Percentiles rank a stretch among this genome's conserved stretches.
Evolutionary conservation across 768 basidiomycete species (phyloP).

Genomic region (Tricholoma sp.): DNA sequence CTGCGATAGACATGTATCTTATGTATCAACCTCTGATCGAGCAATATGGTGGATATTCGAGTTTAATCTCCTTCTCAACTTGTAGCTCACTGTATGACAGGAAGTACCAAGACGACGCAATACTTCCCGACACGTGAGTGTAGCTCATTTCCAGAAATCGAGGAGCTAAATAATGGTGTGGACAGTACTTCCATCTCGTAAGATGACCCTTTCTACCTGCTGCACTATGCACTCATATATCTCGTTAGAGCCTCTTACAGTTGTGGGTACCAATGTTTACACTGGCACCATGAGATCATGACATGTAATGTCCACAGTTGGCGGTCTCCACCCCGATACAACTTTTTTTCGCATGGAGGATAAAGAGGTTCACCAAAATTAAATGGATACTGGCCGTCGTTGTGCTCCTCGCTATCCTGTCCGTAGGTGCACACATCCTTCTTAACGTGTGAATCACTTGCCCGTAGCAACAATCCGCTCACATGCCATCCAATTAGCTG

Average conservation of each 20-base stretch:
- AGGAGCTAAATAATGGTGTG: not conserved
- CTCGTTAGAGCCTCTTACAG: slow-evolving; percentile 13
- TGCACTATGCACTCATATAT: not conserved
- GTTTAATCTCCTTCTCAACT: not conserved
- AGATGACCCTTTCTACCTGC: not conserved
- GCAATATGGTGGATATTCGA: slow-evolving; percentile 11
- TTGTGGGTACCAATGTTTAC: slow-evolving; percentile 2
- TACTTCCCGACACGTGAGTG: slow-evolving; percentile 9
- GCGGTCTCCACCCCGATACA: slow-evolving; percentile 19
- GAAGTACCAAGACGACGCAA: not conserved
- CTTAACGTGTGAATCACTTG: not conserved
- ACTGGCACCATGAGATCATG: not conserved
- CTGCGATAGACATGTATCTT: slow-evolving; percentile 15
- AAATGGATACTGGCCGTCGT: slow-evolving; percentile 13
- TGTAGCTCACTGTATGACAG: not conserved
- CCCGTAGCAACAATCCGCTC: not conserved
- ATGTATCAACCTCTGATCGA: slow-evolving; percentile 20
- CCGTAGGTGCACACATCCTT: slow-evolving; percentile 8
- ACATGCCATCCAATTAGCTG: not conserved
- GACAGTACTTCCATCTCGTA: not conserved
- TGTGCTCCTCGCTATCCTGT: slow-evolving; percentile 7
- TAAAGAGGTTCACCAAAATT: slow-evolving; percentile 12
- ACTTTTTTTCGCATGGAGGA: slow-evolving; percentile 18
- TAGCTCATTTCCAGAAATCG: not conserved
- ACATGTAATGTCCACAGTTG: slow-evolving; percentile 6